Percentiles rank a stretch among this genome's conserved stretches.
phyloP scores from a whole-genome alignment of 2,329 filamentous ascomycete genomes.

The Emmonsiellopsis sp. region DNA sequence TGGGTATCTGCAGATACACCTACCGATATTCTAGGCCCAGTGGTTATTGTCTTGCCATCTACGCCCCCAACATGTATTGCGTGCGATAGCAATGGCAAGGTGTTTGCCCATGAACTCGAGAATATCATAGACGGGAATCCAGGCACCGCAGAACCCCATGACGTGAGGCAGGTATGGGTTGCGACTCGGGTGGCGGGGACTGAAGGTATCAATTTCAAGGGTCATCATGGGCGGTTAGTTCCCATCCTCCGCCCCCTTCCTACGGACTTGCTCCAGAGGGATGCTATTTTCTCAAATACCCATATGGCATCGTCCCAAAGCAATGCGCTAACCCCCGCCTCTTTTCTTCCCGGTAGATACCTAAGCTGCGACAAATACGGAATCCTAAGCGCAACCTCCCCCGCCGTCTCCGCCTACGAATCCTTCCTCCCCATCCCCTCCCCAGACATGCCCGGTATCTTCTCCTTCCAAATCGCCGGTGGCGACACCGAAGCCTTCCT shows the following conservation, averaged over 20 bases:
- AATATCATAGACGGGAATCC: constrained; percentile 81
- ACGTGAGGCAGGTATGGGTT: constrained; percentile 93
- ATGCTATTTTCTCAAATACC: constrained; percentile 3
- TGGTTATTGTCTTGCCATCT: constrained; percentile 73
- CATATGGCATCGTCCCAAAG: too few relatives aligned
- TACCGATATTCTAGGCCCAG: constrained; percentile 68
- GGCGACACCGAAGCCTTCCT: constrained; percentile 59
- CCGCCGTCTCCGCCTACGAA: constrained; percentile 77
- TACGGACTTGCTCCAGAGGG: too few relatives aligned
- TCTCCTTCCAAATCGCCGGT: constrained; percentile 58
- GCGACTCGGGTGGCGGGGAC: constrained; percentile 75
- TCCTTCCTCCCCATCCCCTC: constrained; percentile 60
- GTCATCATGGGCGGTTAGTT: constrained; percentile 68
- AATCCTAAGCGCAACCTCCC: constrained; percentile 62
- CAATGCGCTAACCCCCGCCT: neutral
- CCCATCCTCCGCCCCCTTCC: too few relatives aligned
- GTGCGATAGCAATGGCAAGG: constrained; percentile 75
- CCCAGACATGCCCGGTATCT: constrained; percentile 58
- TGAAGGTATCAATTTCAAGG: constrained; percentile 76
- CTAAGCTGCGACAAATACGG: constrained; percentile 79
- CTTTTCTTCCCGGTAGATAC: constrained; percentile 47
- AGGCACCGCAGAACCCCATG: constrained; percentile 82
- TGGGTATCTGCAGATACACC: constrained; percentile 79
- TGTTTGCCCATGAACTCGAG: constrained; percentile 73
- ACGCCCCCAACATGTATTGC: constrained; percentile 65